Conservation (phyloP, 805 yeast genomes). For the Ogataea paraovalis region DNA sequence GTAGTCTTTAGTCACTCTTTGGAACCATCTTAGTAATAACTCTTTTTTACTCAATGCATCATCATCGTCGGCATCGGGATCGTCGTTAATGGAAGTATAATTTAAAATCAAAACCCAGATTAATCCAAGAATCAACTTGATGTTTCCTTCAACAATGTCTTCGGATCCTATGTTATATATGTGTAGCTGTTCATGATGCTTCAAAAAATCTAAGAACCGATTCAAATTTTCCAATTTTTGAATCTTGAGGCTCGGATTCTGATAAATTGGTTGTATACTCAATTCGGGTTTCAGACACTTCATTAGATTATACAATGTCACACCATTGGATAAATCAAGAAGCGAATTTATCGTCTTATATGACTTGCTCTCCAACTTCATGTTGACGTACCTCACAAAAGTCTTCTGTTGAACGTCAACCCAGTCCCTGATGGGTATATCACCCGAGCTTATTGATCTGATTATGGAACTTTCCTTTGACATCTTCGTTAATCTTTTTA, state of each 20-base stretch:
- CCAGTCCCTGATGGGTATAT: slow-evolving; percentile 32
- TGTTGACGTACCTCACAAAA: slow-evolving; percentile 47
- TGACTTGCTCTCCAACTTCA: slow-evolving; percentile 27
- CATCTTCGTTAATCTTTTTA: not conserved
- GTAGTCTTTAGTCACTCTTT: slow-evolving; percentile 37
- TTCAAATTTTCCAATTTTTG: slow-evolving; percentile 47
- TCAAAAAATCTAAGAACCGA: slow-evolving; percentile 39
- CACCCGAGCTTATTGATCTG: slow-evolving; percentile 4
- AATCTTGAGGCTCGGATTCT: slow-evolving; percentile 38
- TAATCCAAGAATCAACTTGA: slow-evolving; percentile 43
- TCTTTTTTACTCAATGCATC: slow-evolving; percentile 30
- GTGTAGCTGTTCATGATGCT: slow-evolving; percentile 35
- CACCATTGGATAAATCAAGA: slow-evolving; percentile 38
- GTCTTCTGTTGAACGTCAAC: slow-evolving; percentile 42
- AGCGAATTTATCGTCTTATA: slow-evolving; percentile 26
- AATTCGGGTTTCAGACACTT: slow-evolving; percentile 27
- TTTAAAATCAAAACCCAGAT: slow-evolving; percentile 46
- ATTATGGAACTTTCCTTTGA: slow-evolving; percentile 2
- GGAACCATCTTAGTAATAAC: slow-evolving; percentile 51
- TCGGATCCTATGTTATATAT: slow-evolving; percentile 45
- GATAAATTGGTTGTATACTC: slow-evolving; percentile 24
- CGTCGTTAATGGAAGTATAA: slow-evolving; percentile 27
- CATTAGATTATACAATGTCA: slow-evolving; percentile 35
- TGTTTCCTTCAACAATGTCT: slow-evolving; percentile 45
- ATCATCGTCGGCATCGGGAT: slow-evolving; percentile 4